phyloP scores from a whole-genome alignment of 805 yeast genomes.

The Suhomyces sp. region DNA sequence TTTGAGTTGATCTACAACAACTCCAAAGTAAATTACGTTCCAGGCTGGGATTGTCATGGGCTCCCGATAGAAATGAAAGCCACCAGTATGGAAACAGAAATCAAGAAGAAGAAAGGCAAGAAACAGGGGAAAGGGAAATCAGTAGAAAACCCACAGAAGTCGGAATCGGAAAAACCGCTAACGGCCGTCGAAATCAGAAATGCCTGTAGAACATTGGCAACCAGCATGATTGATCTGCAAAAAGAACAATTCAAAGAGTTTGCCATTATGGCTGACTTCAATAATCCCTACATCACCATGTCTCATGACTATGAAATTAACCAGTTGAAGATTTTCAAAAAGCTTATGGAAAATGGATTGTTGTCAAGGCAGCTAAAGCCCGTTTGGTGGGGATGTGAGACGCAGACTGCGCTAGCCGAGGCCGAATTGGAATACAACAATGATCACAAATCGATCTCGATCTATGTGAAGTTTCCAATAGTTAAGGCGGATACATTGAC shows the following conservation, averaged over 20 bases:
- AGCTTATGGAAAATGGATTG: constrained; percentile 61
- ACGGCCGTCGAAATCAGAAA: constrained; percentile 54
- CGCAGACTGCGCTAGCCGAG: constrained; percentile 92
- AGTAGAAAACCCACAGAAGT: neutral
- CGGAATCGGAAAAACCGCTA: constrained; percentile 21
- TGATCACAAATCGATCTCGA: constrained; percentile 64
- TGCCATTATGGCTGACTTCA: constrained; percentile 85
- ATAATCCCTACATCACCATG: constrained; percentile 70
- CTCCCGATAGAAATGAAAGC: constrained; percentile 93
- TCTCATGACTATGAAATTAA: constrained; percentile 65
- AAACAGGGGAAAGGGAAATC: constrained; percentile 2
- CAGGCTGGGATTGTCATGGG: constrained; percentile 99
- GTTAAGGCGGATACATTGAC: constrained; percentile 17
- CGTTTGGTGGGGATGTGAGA: constrained; percentile 96
- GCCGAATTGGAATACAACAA: constrained; percentile 89
- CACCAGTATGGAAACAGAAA: constrained; percentile 21
- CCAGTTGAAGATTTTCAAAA: constrained; percentile 69
- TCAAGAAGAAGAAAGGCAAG: constrained; percentile 24
- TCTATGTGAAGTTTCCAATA: constrained; percentile 63
- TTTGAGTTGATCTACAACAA: constrained; percentile 58
- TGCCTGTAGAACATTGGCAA: constrained; percentile 69
- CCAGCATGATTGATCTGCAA: constrained; percentile 62
- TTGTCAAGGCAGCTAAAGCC: constrained; percentile 88
- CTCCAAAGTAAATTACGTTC: constrained; percentile 64
- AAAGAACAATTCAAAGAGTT: constrained; percentile 59